Conservation (phyloP, 2,329 filamentous ascomycete genomes). For the Acrocalymma vagum region DNA sequence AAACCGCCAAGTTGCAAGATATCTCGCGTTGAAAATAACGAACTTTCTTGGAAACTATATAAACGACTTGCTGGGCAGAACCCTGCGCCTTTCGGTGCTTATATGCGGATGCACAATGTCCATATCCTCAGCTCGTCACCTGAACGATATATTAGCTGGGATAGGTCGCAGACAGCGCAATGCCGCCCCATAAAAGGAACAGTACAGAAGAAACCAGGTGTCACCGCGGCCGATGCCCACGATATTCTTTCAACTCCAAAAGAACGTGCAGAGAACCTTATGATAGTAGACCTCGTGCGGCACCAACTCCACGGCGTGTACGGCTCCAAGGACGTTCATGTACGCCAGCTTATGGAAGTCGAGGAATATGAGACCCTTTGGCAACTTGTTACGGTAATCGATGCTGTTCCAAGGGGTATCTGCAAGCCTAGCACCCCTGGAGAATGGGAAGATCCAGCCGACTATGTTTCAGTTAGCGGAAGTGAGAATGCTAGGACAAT, state of each 20-base stretch:
- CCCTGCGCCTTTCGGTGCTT: slow-evolving; percentile 86
- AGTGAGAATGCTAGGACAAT: slow-evolving; percentile 15
- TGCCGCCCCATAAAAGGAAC: slow-evolving; percentile 98
- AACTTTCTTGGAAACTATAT: slow-evolving; percentile 73
- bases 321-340: slow-evolving; percentile 75
- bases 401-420: slow-evolving; percentile 60
- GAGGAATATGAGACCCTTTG: slow-evolving; percentile 93
- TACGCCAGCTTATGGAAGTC: slow-evolving; percentile 82
- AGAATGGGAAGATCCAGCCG: slow-evolving; percentile 40
- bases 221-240: slow-evolving; percentile 77
- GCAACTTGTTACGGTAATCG: slow-evolving; percentile 88
- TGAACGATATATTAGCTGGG: slow-evolving; percentile 84
- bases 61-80: slow-evolving; percentile 74
- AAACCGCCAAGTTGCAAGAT: slow-evolving; percentile 30
- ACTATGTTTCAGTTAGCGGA: slow-evolving; percentile 22
- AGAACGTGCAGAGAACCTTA: slow-evolving; percentile 93
- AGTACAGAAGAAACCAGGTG: slow-evolving; percentile 76
- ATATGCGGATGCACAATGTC: slow-evolving; percentile 68
- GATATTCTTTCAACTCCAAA: slow-evolving; percentile 80
- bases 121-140: slow-evolving; percentile 86
- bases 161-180: slow-evolving; percentile 67
- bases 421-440: slow-evolving; percentile 36
- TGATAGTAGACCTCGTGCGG: slow-evolving; percentile 97
- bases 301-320: slow-evolving; percentile 91
- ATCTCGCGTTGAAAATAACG: slow-evolving; percentile 41